Evolutionary conservation across 2,329 filamentous ascomycete species (phyloP), one percentile per base, ranked within the genome.

Genomic region (Alternaria sp.): DNA sequence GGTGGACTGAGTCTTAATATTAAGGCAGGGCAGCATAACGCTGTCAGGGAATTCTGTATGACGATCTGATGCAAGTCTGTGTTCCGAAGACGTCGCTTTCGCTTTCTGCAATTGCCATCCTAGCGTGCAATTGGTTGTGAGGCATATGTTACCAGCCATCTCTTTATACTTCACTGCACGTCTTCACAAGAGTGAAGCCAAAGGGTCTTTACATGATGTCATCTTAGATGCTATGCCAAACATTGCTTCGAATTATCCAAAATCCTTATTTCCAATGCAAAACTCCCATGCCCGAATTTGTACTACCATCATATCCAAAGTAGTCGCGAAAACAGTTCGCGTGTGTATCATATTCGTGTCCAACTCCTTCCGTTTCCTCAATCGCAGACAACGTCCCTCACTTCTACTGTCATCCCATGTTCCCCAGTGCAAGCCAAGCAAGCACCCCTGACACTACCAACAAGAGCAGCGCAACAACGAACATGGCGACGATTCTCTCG

Each of bases 401-500:
- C 28, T 30, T 43, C 60, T 12, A 16, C 39, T 42, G 12, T 5
- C 39, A 42, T 42, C 39, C 14, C 39, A 42, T 42, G 14, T 24
- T 42, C 39, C 39, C 39, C 20, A 68, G 16, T 11, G 59, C 66
- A 47, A 67, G 38, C 59, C 68, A 63, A 20, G 56, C 63, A 52
- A 75, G 22, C 34, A 73, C 30, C 12, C 57, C 67, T 18, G 62
- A 64, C n/a, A 73, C 51, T 2, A 69, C 24, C 51, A 75, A 41
- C 55, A 75, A 36, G 54, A 72, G 12, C 28, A 64, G 52, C 12
- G 64, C 63, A 18, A 72, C 69, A 4, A 72, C 61, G 28, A 74
- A 63, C 52, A 65, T 69, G 28, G 73, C 71, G 11, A 73, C 68
- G 12, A 71, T 60, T 18, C 61, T 55, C 61, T 74, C 72, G 2